Evolutionary conservation across 768 basidiomycete genomes (phyloP), one percentile per base, ranked within the genome.

Genomic region (Termitomyces sp.): DNA sequence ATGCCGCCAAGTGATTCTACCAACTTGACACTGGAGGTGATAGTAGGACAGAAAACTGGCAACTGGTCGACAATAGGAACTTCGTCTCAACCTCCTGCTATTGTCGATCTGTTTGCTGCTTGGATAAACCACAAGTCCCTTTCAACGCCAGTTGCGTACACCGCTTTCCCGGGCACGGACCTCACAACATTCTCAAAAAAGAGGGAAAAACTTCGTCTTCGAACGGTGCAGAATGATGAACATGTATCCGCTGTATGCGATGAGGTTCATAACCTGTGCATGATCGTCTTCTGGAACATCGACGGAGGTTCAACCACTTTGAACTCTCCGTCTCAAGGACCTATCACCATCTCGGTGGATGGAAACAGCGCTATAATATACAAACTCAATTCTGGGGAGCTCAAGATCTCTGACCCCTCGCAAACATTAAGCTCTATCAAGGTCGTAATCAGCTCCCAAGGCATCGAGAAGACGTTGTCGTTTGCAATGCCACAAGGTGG

Each of bases 331-430:
- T 55, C 62, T 1, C 63, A 56, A 20, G 66, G 65, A 5, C 57
- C 70, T 4, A 66, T 77, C 56, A 75, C 71, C 3, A 62, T 79
- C 28, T 67, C 72, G n/a, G 64, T 74, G 1, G 76, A 73, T 44
- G 78, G 71, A 10, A 81, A 80, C 23, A 66, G 75, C 5, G 76
- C 74, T 2, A 56, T 86, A 14, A 75, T 84, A 8, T 80, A 80
- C 60, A 67, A 75, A 14, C 47, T 77, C 23, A 63, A 71, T 12
- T 71, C 74, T 2, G 75, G 79, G 38, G 73, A 72, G 26, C 61
- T 90, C 35, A 82, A 80, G 0, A 77, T 88, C 13, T 81, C 87
- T 0, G 88, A 90, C 67, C 88, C 88, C 4, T 85, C 85, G 1
- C 88, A 90, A 66, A 75, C 75, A 0, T 64, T 82, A 28, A 55